Percentiles rank a stretch among this genome's conserved stretches.
phyloP scores from a whole-genome alignment of 257 asterid species.

The Vinca minor region DNA sequence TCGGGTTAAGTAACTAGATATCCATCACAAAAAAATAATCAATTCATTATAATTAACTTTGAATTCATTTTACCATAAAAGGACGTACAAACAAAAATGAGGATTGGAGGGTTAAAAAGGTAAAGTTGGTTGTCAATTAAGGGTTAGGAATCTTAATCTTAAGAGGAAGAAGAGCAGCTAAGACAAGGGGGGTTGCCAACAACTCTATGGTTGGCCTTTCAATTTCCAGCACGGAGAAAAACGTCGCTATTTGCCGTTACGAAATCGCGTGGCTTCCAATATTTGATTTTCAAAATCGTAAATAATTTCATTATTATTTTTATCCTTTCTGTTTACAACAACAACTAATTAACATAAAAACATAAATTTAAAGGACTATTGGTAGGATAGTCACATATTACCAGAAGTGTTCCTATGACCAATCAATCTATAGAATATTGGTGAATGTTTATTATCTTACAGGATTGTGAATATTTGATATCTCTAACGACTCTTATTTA shows the following conservation, averaged over 20 bases:
- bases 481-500: too few relatives aligned
- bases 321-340: not conserved
- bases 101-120: not conserved
- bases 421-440: too few relatives aligned
- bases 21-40: too few relatives aligned
- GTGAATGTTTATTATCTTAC: too few relatives aligned
- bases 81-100: not conserved
- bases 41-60: not conserved
- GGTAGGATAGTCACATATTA: conserved; percentile 14
- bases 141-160: not conserved
- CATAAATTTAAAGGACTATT: not conserved
- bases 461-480: too few relatives aligned
- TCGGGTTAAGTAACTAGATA: too few relatives aligned
- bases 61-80: not conserved
- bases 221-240: conserved; percentile 28
- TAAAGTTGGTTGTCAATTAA: not conserved
- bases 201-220: conserved; percentile 54
- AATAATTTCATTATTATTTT: not conserved
- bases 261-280: conserved; percentile 32
- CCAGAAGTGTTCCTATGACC: too few relatives aligned
- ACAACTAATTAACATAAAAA: not conserved
- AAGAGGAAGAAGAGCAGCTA: conserved; percentile 8
- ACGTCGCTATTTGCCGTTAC: conserved; percentile 19
- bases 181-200: conserved; percentile 29
- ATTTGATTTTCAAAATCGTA: not conserved